phyloP scores from a whole-genome alignment of 805 yeast species.

The Torulaspora microellipsoides region DNA sequence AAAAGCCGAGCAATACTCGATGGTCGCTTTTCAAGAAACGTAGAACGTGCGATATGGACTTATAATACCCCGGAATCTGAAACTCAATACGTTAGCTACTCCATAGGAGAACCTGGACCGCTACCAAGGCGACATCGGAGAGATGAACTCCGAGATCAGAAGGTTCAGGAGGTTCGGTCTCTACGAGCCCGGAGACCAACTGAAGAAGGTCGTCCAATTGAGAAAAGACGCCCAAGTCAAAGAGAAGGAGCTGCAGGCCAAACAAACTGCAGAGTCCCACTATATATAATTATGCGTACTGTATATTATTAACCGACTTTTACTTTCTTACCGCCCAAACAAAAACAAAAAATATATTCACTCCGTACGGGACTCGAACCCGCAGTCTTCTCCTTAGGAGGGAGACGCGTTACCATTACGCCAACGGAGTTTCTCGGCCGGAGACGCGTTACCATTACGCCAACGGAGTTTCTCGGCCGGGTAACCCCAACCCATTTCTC shows the following conservation, averaged over 20 bases:
- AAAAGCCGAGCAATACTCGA: too few relatives aligned
- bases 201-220: conserved; percentile 23
- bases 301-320: too few relatives aligned
- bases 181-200: conserved; percentile 40
- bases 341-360: conserved; percentile 24
- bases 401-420: conserved; percentile 67
- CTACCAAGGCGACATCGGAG: conserved; percentile 36
- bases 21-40: too few relatives aligned
- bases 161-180: conserved; percentile 67
- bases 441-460: conserved; percentile 67
- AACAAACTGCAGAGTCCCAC: too few relatives aligned
- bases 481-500: not conserved
- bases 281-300: too few relatives aligned
- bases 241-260: too few relatives aligned
- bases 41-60: too few relatives aligned
- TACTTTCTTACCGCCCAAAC: too few relatives aligned
- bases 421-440: conserved; percentile 69
- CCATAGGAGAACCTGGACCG: conserved; percentile 34
- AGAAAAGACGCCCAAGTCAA: conserved; percentile 24
- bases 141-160: conserved; percentile 43
- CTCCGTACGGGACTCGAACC: conserved; percentile 65
- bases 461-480: conserved; percentile 36
- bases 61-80: too few relatives aligned
- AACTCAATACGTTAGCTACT: too few relatives aligned
- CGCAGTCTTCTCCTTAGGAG: conserved; percentile 67